These are phyloP conservation scores for Protomyces inouyei DNA, from an alignment of 1,139 yeast genomes.

Conservation along the genomic window DNA sequence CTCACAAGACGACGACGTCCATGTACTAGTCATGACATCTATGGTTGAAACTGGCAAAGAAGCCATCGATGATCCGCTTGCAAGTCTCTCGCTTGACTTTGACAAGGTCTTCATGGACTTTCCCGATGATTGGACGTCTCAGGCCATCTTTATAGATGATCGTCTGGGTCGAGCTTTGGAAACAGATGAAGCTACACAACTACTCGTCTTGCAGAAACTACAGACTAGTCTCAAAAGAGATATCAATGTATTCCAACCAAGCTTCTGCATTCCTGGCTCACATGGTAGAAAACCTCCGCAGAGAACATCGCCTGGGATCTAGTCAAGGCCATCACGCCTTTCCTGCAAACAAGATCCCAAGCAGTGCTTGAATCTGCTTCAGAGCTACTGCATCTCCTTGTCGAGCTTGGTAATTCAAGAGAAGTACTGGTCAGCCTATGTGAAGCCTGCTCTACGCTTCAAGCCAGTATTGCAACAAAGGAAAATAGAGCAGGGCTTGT, in stretches of 20 bases:
- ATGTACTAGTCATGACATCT: no score
- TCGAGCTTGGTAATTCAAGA: not conserved
- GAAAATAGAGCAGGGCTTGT: not conserved
- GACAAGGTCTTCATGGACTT: not conserved
- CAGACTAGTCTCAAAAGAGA: not conserved
- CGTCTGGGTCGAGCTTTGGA: not conserved
- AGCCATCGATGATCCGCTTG: not conserved
- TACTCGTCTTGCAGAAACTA: not conserved
- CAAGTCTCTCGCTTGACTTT: not conserved
- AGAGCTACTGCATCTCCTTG: not conserved
- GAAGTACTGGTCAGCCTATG: slow-evolving; percentile 12
- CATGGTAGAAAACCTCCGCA: not conserved
- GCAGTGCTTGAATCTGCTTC: not conserved
- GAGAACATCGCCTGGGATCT: slow-evolving; percentile 20
- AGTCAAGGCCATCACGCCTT: not conserved
- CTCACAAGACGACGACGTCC: no score
- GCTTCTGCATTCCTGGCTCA: not conserved
- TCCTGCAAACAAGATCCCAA: not conserved
- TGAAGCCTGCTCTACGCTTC: not conserved
- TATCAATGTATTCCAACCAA: not conserved
- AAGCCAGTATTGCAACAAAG: not conserved
- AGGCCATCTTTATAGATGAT: not conserved
- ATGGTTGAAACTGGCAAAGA: no score
- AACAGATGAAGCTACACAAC: not conserved
- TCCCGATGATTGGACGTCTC: not conserved